Base-by-base conservation (phyloP, 371 early-diverging fungal genomes). In the Nematocida major region DNA sequence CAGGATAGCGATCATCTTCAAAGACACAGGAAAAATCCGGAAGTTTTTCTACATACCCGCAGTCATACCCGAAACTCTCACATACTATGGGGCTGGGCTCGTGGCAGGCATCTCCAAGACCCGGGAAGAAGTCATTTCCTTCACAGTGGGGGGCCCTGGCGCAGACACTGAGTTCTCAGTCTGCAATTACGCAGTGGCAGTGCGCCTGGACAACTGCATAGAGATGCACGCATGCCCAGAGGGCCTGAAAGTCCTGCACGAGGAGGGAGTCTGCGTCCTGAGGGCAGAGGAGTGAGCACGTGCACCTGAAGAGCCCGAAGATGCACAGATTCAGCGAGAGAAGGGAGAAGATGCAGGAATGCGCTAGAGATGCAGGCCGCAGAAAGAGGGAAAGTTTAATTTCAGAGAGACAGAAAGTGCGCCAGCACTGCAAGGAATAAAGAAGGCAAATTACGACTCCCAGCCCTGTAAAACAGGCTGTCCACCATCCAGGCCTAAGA, bases 121-220 rank as follows among this genome's bases (percentile, higher is more conserved):
- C 18, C 22, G 51, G 26, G 76, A 73, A 18, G 76, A 73, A 59
- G 50, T 73, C 11, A 28, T 73, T 34, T 63, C 63, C 18, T 73
- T 73, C 40, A 73, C 62, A 7, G 34, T 73, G 34, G 76, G 76
- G 28, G 76, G 76, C 15, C 47, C 36, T 20, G n/a, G n/a, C 13
- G 20, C 49, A 1, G 76, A 73, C 43, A 50, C 63, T 24, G 62
- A 59, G 22, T 73, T 73, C 43, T 30, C 32, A n/a, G 65, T 73
- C 22, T 22, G 40, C 0, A 73, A 73, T 24, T 50, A 66, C 18
- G 11, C 48, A 13, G 70, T 69, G n/a, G 36, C 67, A 1, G 24
- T 36, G 9, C 59, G 59, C 11, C 30, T 57, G 20, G 59, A 69
- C 5, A 26, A 45, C 47, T 59, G 61, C 34, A 9, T n/a, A 18